Base-by-base conservation (phyloP, 2,329 filamentous ascomycete species). In the Curvularia spicifera region DNA sequence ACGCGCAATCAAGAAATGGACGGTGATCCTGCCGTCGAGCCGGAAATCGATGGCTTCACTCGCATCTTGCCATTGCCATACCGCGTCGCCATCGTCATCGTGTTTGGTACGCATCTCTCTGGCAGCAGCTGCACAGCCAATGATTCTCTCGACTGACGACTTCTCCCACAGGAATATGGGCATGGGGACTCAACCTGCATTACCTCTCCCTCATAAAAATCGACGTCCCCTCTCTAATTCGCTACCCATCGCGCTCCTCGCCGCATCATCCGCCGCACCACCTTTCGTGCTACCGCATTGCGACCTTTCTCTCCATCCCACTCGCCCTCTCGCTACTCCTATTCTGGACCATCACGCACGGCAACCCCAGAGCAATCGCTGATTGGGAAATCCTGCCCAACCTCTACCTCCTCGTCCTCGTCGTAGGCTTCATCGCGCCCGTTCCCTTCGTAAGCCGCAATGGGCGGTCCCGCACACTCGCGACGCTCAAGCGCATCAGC, bases 111-210 rank as follows among this genome's bases (percentile, higher is more conserved):
- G 84, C 24, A 18, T 37, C 9, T 3, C 20, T 10, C 18, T 37
- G 1, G 15, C 20, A 15, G n/a, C 29, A 9, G 49, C 13, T 18
- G 8, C 24, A 26, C 15, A 13, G 18, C 24, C 35, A 40, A 43
- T 3, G 28, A 22, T 44, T 7, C 22, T 33, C 22, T 22, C 49
- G 35, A 48, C 47, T 46, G 9, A 52, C 40, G 42, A 37, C 15
- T 50, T 28, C 44, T 39, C 33, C 48, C 60, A 60, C 66, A 96
- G 93, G 91, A 68, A 89, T 96, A 71, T 98, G 94, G 94, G 93
- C 91, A 75, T 99, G 94, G 93, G 93, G 89, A 65, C 78, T 90
- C 68, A 98, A 97, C 80, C 86, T 98, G 40, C 93, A 97, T 75
- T 93, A 91, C 79, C 87, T 98, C 59, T 84, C 89, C 70, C 79